Base-by-base conservation (phyloP, 768 basidiomycete species). In the Tulasnella sp. region DNA sequence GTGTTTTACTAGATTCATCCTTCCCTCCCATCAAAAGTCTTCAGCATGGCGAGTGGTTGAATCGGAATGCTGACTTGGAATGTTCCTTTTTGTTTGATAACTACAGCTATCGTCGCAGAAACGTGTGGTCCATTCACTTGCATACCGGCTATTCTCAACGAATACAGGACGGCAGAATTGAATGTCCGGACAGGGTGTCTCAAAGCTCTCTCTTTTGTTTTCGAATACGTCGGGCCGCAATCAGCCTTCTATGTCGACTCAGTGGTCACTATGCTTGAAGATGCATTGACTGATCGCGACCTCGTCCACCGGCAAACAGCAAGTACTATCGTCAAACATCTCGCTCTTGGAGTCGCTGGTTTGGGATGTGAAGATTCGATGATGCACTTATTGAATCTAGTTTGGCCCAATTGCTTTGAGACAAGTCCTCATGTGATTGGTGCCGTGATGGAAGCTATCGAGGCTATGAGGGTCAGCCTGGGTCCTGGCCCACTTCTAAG, bases 361-460 rank as follows among this genome's bases (percentile, higher is more conserved):
- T 75, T 98, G 24, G 93, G 95, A 1, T 92, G 90, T 60, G 95
- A 99, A 67, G 95, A 99, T 66, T 93, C 93, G 10, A 87, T 98
- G 79, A 75, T 90, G 46, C 95, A 99, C 62, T 68, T 98, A 43
- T 88, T 98, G 82, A 99, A 99, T 64, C 77, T 99, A 24, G 86
- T 98, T 12, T 98, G 92, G 92, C 95, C 95, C 1, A 98, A 98
- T 63, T 92, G 91, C 66, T 98, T 96, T 65, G 93, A 96, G 70
- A 93, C 92, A 1, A 89, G 84, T 12, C 95, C 95, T 4, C 95
- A 99, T 67, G 92, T 99, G 54, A 96, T 98, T 56, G 90, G 89
- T 28, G 88, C 91, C 4, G 88, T 98, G 37, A 92, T 96, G 88
- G 95, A 98, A 43, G 95, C 95, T 0, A 75, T 99, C 59, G 95